Evolutionary conservation across 257 asterid genomes (phyloP).

Genomic region (Gentiana straminea): DNA sequence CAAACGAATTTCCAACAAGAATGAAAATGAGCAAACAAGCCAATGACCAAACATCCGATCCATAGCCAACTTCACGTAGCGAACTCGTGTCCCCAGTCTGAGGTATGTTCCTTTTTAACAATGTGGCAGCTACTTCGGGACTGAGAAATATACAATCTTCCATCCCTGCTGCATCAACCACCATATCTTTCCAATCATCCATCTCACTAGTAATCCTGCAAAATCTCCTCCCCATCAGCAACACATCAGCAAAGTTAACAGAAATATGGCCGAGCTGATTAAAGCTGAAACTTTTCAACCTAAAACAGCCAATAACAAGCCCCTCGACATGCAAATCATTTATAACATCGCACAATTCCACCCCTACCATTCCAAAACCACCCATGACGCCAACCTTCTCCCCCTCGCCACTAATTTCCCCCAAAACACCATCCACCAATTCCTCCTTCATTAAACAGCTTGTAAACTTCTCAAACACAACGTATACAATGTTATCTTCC

Average conservation of each 20-base stretch:
- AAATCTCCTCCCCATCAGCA: constrained; percentile 37
- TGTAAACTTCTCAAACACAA: constrained; percentile 41
- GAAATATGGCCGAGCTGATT: constrained; percentile 42
- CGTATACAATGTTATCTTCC: constrained; percentile 39
- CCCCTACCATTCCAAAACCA: constrained; percentile 37
- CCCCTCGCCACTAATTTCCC: constrained; percentile 16
- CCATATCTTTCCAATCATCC: constrained; percentile 18
- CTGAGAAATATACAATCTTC: constrained; percentile 38
- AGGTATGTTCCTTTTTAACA: constrained; percentile 23
- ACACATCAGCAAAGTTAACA: constrained; percentile 45
- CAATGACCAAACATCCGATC: constrained; percentile 79
- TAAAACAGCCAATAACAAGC: constrained; percentile 43
- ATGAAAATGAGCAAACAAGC: constrained; percentile 55
- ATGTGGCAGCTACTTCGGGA: constrained; percentile 50
- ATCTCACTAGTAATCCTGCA: constrained; percentile 10
- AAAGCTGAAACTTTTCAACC: constrained; percentile 40
- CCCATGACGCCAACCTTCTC: constrained; percentile 18
- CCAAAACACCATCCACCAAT: constrained; percentile 12
- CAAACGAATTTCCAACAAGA: constrained; percentile 44
- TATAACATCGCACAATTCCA: constrained; percentile 57
- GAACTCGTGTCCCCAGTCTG: constrained; percentile 24
- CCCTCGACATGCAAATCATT: constrained; percentile 58
- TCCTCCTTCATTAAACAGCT: constrained; percentile 18
- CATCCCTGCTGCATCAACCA: constrained; percentile 11
- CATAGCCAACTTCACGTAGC: constrained; percentile 32